Evolutionary conservation across 2,329 filamentous ascomycete species (phyloP), one percentile per base, ranked within the genome.

Genomic region (Calonectria crousiana): DNA sequence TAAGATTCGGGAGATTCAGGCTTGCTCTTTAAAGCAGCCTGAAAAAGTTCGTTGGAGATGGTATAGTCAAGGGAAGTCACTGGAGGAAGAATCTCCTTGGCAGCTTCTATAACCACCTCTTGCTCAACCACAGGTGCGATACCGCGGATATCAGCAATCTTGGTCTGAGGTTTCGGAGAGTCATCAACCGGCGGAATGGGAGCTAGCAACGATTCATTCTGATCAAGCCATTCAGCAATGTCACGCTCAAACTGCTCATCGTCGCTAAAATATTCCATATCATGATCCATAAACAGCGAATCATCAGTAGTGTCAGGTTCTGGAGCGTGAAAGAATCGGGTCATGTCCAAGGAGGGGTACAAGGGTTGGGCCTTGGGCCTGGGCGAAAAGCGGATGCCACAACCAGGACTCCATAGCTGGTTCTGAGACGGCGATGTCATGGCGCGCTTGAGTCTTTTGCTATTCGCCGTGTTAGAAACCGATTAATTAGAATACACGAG

Each of bases 1-100:
- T 88, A 94, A 0, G 91, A 92, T 62, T 84, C 84, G 1, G 84
- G 80, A 0, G 87, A 85, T 13, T 86, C 89, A 6, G 84, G 77
- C 0, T 83, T 77, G 1, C 90, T 88, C 6, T 84, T 80, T 74
- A 87, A 88, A 2, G 91, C 91, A 1, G 85, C 84, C 44, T 82
- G 72, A 69, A 84, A 85, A 38, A 79, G 76, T 1, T 81, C 75
- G 23, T 75, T 68, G 20, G 80, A 80, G 18, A 85, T 83, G 51
- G 79, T 81, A 74, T 82, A 85, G 32, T 77, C 75, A 32, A 82
- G 69, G 8, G 76, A 74, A 16, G 83, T 83, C 5, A 70, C 72
- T 6, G 83, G 83, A 9, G 81, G 82, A 13, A 70, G 32, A 16
- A 74, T 38, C 13, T 64, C 47, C 14, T 73, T 58, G 10, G 16